These are phyloP conservation scores for Aspergillus versicolor DNA, from an alignment of 2,329 filamentous ascomycete genomes.

Conservation along the genomic window DNA sequence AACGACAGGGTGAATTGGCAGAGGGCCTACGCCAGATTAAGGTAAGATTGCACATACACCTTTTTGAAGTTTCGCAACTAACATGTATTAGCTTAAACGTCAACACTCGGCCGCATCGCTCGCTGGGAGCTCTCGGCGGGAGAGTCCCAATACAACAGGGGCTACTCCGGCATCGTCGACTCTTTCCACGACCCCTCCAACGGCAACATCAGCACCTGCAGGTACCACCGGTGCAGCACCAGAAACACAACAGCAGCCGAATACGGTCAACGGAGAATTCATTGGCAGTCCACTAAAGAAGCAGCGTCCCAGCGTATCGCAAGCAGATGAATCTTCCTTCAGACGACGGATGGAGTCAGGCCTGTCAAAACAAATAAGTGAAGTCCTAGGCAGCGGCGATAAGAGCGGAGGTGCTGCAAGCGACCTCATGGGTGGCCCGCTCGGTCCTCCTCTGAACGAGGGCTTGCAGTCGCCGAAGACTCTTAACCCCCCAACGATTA, in stretches of 20 bases:
- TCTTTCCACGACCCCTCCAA: slow-evolving; percentile 38
- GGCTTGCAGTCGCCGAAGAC: slow-evolving; percentile 17
- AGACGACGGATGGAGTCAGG: slow-evolving; percentile 42
- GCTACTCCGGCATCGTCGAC: slow-evolving; percentile 34
- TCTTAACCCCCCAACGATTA: not conserved
- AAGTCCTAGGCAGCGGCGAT: slow-evolving; percentile 29
- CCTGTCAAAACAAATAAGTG: slow-evolving; percentile 39
- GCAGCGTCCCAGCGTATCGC: slow-evolving; percentile 46
- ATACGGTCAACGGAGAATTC: slow-evolving; percentile 35
- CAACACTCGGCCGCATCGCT: slow-evolving; percentile 59
- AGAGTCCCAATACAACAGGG: slow-evolving; percentile 38
- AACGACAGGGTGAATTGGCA: slow-evolving; percentile 59
- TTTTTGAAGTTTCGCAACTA: slow-evolving; percentile 8
- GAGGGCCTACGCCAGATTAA: slow-evolving; percentile 67
- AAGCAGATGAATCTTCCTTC: slow-evolving; percentile 41
- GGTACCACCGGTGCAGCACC: slow-evolving; percentile 1
- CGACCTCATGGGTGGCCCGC: slow-evolving; percentile 9
- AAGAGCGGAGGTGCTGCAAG: slow-evolving; percentile 4
- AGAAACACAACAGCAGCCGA: slow-evolving; percentile 18
- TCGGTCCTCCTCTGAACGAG: slow-evolving; percentile 18
- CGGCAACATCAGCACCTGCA: slow-evolving; percentile 19
- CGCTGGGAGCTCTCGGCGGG: slow-evolving; percentile 10
- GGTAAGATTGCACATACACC: slow-evolving; percentile 41
- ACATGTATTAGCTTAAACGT: slow-evolving; percentile 58
- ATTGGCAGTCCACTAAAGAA: slow-evolving; percentile 50